Evolutionary conservation across 306 rosid genomes (phyloP), one percentile per base, ranked within the genome.

Genomic region (Leucaena leucocephala): DNA sequence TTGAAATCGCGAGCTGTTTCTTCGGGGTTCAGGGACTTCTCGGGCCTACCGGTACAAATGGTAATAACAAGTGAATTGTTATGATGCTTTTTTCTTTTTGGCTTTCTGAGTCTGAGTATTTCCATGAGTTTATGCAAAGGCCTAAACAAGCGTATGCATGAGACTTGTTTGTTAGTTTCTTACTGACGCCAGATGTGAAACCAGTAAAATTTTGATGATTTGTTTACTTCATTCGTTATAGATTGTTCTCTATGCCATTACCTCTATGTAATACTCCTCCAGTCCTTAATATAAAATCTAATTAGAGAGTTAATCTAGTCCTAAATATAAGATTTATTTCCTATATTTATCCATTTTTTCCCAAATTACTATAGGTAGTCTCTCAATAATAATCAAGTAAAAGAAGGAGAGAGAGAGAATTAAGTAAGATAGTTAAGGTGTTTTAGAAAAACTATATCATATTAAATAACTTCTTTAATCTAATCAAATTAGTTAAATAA

Each of bases 1-100:
- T 87, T 88, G 93, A 87, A 84, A 87, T 90, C 76, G 99, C 98
- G 36, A 88, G 84, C 84, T 95, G 99, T 86, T 93, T 95, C 86
- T 95, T 95, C 83, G 96, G 97, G 71, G 92, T 93, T 81, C 93
- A 88, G 84, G 97, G 91, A 75, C 91, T 93, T 76, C 84, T 78
- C 57, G 63, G 54, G 52, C 81, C 87, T 78, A 86, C 90, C 76
- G 96, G 97, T 93, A 89, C 59, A 82, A 72, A 62, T 66, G 38
- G 42, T 76, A 68, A 49, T 81, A 65, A 66, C 4, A 17, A 44
- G 1, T 35, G 40, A 75, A 43, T 49, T 64, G n/a, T 42, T 62
- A 9, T 68, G 17, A 74, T 70, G 19, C 62, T 21, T 48, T 71
- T 71, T 22, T 65, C 77, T 44, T 48, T 76, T 68, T 34, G 8